Base-by-base conservation (phyloP, 257 asterid species). In the Eucommia ulmoides region DNA sequence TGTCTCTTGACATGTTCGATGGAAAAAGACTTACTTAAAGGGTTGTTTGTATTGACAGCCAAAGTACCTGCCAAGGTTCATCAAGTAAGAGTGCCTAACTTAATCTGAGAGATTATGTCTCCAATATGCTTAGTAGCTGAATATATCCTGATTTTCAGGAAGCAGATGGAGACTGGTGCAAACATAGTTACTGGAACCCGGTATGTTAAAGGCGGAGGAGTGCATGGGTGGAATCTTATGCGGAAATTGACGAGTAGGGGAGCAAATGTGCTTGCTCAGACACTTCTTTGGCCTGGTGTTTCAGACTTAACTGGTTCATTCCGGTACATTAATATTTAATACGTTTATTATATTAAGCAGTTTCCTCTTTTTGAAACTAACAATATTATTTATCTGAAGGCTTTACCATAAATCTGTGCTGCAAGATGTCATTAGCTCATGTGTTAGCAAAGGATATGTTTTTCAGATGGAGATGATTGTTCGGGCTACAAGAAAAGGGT, bases 391-490 rank as follows among this genome's bases (percentile, higher is more conserved):
- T 67, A 38, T 52, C 52, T 54, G 45, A 70, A 91, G 96, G 78
- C 93, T 91, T 24, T 86, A 83, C 66, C 63, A 56, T 60, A 91
- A 91, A 76, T 77, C 96, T 35, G 95, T 74, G 66, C 92, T 86
- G 49, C 84, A 83, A 69, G 99, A 91, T 68, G 76, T 91, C 33
- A 91, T 91, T 74, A 77, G 93, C 66, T 81, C 8, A 7, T 29
- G 38, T 29, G 38, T 29, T 29, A 29, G 38, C 12, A 29, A 29
- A 12, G 38, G 38, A 25, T 91, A 91, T 55, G 99, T 91, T 65
- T 91, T 91, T 76, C 96, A 91, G 77, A 91, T 91, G 99, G 99
- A 91, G 77, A 91, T 91, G 89, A 91, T 86, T 45, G 96, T 91
- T 52, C 68, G 96, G 61, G 99, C 99, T 53, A 76, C 96, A 50